Base-by-base conservation (phyloP, 129 eudicot species). In the Calendula officinalis region DNA sequence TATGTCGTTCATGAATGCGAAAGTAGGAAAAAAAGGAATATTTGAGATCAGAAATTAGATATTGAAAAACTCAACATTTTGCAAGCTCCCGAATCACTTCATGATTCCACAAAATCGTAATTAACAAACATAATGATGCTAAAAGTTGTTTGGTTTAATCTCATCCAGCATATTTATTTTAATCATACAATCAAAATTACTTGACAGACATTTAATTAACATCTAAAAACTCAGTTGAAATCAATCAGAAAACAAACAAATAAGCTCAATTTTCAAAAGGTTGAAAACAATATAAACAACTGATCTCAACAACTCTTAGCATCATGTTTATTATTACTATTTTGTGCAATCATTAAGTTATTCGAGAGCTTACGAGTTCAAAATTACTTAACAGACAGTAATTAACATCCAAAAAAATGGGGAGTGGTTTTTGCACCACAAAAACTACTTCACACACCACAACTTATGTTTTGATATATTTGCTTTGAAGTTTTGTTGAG, bases 71-170 rank as follows among this genome's bases (percentile, higher is more conserved):
- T 51, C 42, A 16, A 50, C 10, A 11, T 15, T 11, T 12, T 51
- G 49, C 30, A 22, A n/a, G n/a, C 30, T 40, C 39, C 38, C 45
- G 16, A 54, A 42, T 54, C 49, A 54, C 39, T 14, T 55, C 45
- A 13, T 32, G 27, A 59, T 17, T 35, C 39, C 62, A 40, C 62
- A 8, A 11, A 44, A 33, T 56, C 16, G 59, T 42, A 48, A 27
- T 11, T 33, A 58, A 66, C 70, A 42, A 71, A 44, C 63, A 52
- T 6, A 43, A 10, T 38, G 16, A 67, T 45, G 53, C 64, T 54
- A 53, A 22, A 2, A 40, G 62, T 13, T 68, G 36, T 44, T 43
- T 38, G 35, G 15, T 14, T 67, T 56, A 32, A n/a, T 41, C 33
- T n/a, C 33, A 65, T 52, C 39, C 71, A 15, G 22, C 62, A 33